Conservation (phyloP, 805 yeast genomes). For the Grigorovia yakushimaensis region DNA sequence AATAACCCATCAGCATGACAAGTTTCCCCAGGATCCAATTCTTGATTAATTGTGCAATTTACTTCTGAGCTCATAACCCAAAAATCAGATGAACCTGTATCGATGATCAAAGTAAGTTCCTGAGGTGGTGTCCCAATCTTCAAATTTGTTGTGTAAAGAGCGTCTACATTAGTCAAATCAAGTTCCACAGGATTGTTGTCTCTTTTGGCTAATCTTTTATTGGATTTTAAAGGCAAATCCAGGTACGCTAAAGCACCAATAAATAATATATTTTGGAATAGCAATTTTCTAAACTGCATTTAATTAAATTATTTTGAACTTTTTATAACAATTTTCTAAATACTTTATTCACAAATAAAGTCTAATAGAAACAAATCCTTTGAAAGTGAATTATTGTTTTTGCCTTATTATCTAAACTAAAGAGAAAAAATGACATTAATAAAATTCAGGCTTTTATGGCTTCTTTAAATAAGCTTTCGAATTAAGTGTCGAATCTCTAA, state of each 20-base stretch:
- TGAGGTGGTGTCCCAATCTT: conserved; percentile 50
- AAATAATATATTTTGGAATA: neutral
- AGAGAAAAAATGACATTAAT: too few relatives aligned
- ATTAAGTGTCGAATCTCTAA: too few relatives aligned
- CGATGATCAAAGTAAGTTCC: conserved; percentile 47
- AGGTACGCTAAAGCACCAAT: neutral
- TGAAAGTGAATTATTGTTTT: too few relatives aligned
- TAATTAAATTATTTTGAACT: too few relatives aligned
- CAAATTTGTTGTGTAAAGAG: conserved; percentile 33
- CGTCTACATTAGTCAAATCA: neutral
- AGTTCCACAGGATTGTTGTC: neutral
- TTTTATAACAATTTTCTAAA: too few relatives aligned
- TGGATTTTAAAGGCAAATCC: neutral
- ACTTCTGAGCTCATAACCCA: conserved; percentile 35
- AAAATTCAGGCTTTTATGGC: too few relatives aligned
- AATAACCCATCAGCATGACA: conserved; percentile 34
- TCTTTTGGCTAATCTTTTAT: neutral
- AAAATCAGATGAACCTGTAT: conserved; percentile 71
- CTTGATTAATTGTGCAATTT: neutral
- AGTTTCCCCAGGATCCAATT: conserved; percentile 6
- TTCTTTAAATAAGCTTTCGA: too few relatives aligned
- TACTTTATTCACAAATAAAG: too few relatives aligned
- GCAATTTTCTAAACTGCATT: neutral
- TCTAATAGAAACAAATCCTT: too few relatives aligned
- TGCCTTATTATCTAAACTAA: too few relatives aligned